These are phyloP conservation scores for Pichia kluyveri DNA, from an alignment of 805 yeast genomes.

Conservation along the genomic window DNA sequence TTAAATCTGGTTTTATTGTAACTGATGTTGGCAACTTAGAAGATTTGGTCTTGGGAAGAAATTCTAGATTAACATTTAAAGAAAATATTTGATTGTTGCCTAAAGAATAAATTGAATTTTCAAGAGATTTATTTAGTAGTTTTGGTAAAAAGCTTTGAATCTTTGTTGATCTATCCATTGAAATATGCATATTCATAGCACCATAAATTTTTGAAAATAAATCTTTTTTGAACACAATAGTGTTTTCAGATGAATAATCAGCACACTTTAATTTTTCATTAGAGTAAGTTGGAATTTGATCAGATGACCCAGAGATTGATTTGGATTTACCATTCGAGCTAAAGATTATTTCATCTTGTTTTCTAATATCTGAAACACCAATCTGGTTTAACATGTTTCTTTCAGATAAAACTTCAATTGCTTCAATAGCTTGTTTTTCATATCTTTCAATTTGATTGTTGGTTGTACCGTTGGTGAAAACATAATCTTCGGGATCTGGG, in stretches of 20 bases:
- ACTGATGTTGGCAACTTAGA: constrained; percentile 4
- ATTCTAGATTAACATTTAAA: neutral
- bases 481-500: neutral
- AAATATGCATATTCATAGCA: neutral
- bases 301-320: neutral
- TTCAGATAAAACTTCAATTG: constrained; percentile 6
- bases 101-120: neutral
- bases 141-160: constrained; percentile 3
- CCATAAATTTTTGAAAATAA: constrained; percentile 9
- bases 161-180: neutral
- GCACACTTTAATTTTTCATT: neutral
- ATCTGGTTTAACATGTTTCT: constrained; percentile 3
- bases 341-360: constrained; percentile 10
- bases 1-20: constrained; percentile 9
- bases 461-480: constrained; percentile 4
- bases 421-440: constrained; percentile 8
- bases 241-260: neutral
- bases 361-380: neutral
- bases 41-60: neutral
- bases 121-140: neutral
- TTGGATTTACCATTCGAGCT: constrained; percentile 2
- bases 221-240: constrained; percentile 4
- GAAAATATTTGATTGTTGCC: neutral
- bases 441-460: constrained; percentile 5
- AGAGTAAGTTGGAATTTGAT: neutral